Base-by-base conservation (phyloP, 805 yeast genomes). In the Candida hungchunana region DNA sequence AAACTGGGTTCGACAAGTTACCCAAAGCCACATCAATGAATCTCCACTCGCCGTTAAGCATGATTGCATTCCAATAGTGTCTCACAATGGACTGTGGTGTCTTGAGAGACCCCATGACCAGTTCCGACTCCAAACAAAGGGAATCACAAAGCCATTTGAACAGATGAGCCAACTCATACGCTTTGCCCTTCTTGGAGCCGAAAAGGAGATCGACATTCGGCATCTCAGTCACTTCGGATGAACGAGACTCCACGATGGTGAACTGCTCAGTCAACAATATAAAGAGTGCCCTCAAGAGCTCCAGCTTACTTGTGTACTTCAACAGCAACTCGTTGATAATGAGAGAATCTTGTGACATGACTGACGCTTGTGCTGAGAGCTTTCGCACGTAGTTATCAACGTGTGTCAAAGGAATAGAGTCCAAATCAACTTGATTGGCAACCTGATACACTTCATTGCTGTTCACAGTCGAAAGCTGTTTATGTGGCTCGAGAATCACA, bases 51-150 rank as follows among this genome's bases (percentile, higher is more conserved):
- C 79, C 79, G 41, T 85, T 81, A 12, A 88, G 60, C 23, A 82
- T 57, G 1, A 88, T 78, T 1, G 95, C 77, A 37, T 87, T 70
- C 98, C 98, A 93, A 37, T 84, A 77, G 59, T 93, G 98, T 51
- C 88, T 86, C 24, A 79, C 68, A 30, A 69, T 67, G 29, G 76
- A 79, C 43, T 78, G 78, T 7, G 96, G 95, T 18, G 79, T 74
- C 54, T 89, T 86, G 62, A 89, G 70, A 51, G 83, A 84, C 4
- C 98, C 98, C 18, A 78, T 63, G 2, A 93, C 77, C 2, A 87
- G 69, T 42, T 84, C 93, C 45, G 87, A 75, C 7, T 81, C 78
- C 25, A 93, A 69, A 9, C 81, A 79, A 32, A 89, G 63, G 0
- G 80, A 68, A 36, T 73, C 77, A 31, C 90, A 76, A 64, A 93